phyloP scores from a whole-genome alignment of 2,329 filamentous ascomycete species.

The Xylaria sp. region DNA sequence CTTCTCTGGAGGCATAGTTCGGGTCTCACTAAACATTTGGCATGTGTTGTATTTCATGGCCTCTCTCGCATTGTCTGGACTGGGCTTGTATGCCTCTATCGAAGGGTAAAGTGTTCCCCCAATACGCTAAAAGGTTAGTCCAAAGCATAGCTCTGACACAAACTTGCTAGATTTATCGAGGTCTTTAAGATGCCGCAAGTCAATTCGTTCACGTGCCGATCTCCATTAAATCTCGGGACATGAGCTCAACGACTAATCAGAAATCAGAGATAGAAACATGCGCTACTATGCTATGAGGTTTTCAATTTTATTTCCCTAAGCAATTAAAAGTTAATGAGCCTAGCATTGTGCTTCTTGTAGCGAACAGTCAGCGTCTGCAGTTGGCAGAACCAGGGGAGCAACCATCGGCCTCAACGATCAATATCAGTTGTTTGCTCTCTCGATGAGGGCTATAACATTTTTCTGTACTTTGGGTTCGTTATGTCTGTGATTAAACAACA shows the following conservation, averaged over 20 bases:
- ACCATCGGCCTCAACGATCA: no score
- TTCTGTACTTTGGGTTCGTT: no score
- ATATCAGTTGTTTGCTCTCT: no score
- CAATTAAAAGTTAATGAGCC: no score
- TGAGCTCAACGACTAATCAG: neutral
- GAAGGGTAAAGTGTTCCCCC: slow-evolving; percentile 18
- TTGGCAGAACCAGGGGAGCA: no score
- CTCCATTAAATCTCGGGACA: slow-evolving; percentile 25
- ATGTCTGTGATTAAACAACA: no score
- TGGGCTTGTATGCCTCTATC: slow-evolving; percentile 31
- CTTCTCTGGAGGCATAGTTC: slow-evolving; percentile 40
- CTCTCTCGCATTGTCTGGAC: slow-evolving; percentile 23
- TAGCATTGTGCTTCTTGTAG: no score
- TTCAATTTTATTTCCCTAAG: no score
- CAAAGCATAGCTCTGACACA: slow-evolving; percentile 1
- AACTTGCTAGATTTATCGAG: slow-evolving; percentile 20
- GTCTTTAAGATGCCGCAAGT: slow-evolving; percentile 23
- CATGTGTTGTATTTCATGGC: slow-evolving; percentile 24
- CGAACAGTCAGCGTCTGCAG: no score
- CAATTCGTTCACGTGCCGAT: slow-evolving; percentile 24
- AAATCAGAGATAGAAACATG: neutral
- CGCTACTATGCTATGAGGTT: neutral
- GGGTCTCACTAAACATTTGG: slow-evolving; percentile 37
- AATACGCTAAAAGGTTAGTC: neutral
- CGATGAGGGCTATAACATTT: no score